Evolutionary conservation across 768 basidiomycete genomes (phyloP).

Genomic region (Rhizopogon sp.): DNA sequence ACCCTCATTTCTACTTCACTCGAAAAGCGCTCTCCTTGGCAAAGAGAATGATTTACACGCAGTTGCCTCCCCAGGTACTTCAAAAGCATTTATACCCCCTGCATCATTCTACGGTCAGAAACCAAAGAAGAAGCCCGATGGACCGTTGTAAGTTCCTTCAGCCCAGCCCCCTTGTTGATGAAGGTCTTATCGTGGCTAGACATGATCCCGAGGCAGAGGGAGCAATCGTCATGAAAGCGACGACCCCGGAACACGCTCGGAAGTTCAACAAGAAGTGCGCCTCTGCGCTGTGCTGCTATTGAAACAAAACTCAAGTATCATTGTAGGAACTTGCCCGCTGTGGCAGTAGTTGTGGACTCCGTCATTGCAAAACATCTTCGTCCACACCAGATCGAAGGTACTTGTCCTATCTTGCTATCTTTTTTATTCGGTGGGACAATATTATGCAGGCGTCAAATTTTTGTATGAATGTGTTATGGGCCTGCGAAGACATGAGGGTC

Average conservation of each 20-base stretch:
- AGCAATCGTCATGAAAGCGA: conserved; percentile 84
- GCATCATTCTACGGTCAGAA: conserved; percentile 57
- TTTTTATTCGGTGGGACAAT: too few species aligned
- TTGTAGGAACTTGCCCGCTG: conserved; percentile 53
- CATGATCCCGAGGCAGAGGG: conserved; percentile 73
- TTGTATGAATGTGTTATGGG: conserved; percentile 98
- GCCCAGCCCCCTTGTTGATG: not conserved
- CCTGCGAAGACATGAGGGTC: conserved; percentile 81
- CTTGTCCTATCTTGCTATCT: not conserved
- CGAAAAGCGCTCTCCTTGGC: not conserved
- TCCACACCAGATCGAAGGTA: conserved; percentile 88
- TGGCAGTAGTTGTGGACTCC: conserved; percentile 89
- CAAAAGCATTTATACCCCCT: conserved; percentile 42
- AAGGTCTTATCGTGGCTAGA: conserved; percentile 29
- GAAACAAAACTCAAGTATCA: conserved; percentile 1
- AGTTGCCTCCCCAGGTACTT: conserved; percentile 4
- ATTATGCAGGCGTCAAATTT: conserved; percentile 65
- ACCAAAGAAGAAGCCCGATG: conserved; percentile 24
- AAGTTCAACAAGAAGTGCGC: conserved; percentile 68
- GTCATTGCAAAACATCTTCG: conserved; percentile 71
- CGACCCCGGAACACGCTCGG: conserved; percentile 59
- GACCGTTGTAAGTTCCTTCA: conserved; percentile 41
- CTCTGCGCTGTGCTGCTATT: not conserved
- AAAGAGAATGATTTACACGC: conserved; percentile 18
- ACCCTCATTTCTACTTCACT: conserved; percentile 2